Base-by-base conservation (phyloP, 768 basidiomycete genomes). In the Boletellus ananiceps region DNA sequence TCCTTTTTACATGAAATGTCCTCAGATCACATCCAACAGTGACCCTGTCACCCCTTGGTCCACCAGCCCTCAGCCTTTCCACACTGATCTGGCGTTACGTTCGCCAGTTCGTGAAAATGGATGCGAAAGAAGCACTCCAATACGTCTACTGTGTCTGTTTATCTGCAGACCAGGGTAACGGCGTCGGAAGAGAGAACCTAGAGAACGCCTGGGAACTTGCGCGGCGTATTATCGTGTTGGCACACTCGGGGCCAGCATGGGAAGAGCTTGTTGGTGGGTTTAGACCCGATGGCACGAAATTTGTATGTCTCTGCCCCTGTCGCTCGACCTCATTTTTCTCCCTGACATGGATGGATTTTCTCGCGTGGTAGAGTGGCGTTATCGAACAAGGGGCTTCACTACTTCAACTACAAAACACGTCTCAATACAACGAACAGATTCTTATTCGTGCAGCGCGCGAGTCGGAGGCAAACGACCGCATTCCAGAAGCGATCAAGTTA, bases 231-330 rank as follows among this genome's bases (percentile, higher is more conserved):
- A 85, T 93, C 57, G 84, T 90, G 2, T 70, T 86, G 36, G 83
- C 86, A 7, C 88, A 88, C 60, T 76, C 81, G 4, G 87, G 87
- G 1, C 82, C 84, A 6, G 86, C 78, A 14, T 98, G 94, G 90
- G 88, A 93, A 41, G 89, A 91, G 65, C 80, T 99, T 15, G 86
- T 98, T 3, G 95, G 95, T n/a, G 92, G 90, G 9, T 88, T 95
- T 61, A 77, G 88, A 54, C 73, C 83, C 5, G 94, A 99, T 57
- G 93, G 93, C 4, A 84, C 89, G n/a, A 79, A 82, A 74, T 88
- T 87, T 68, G 91, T 92, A 66, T 61, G 88, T 81, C 8, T 16
- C 9, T 44, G 21, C 5, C 16, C 3, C 31, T n/a, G 2, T 27
- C 13, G 9, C 29, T 27, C n/a, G 16, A 3, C 15, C 34, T n/a